These are phyloP conservation scores for Staphylotrichum longicolle DNA, from an alignment of 495 filamentous ascomycete species.

Conservation along the genomic window DNA sequence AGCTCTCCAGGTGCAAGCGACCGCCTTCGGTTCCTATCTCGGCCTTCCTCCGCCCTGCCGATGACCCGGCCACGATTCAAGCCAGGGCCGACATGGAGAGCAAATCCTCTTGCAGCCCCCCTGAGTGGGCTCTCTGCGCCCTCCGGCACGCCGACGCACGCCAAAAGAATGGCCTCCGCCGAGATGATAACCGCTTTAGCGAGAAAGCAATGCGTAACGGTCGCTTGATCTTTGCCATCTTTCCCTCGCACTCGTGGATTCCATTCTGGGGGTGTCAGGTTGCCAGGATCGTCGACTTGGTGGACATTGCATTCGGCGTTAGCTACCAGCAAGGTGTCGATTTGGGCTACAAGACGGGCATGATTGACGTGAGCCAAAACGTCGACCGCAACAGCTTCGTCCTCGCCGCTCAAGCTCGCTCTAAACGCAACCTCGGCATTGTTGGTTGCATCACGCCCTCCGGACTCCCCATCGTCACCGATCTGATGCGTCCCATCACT, in stretches of 20 bases:
- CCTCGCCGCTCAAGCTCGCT: background rate
- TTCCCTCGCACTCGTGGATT: conserved; percentile 20
- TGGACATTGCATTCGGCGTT: conserved; percentile 62
- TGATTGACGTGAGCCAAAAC: conserved; percentile 72
- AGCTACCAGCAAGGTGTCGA: conserved; percentile 51
- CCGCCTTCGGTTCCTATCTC: conserved; percentile 62
- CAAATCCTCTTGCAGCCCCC: conserved; percentile 17
- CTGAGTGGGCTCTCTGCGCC: conserved; percentile 22
- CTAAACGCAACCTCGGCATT: conserved; percentile 51
- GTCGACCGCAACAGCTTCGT: conserved; percentile 51
- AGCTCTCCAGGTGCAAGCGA: conserved; percentile 49
- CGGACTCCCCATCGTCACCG: conserved; percentile 62
- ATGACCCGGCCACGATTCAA: conserved; percentile 56
- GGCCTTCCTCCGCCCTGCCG: conserved; percentile 57
- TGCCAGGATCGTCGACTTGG: conserved; percentile 62
- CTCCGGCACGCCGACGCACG: conserved; percentile 27
- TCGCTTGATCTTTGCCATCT: conserved; percentile 12
- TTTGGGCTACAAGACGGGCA: conserved; percentile 61
- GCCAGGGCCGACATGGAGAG: conserved; percentile 46
- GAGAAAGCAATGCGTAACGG: conserved; percentile 25
- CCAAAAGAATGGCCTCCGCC: conserved; percentile 1
- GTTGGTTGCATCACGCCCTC: conserved; percentile 68
- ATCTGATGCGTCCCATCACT: conserved; percentile 59
- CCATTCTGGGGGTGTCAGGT: conserved; percentile 30
- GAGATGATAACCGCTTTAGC: conserved; percentile 26